Evolutionary conservation across 148 eudicot species (phyloP).

Genomic region (Nyssa sinensis): DNA sequence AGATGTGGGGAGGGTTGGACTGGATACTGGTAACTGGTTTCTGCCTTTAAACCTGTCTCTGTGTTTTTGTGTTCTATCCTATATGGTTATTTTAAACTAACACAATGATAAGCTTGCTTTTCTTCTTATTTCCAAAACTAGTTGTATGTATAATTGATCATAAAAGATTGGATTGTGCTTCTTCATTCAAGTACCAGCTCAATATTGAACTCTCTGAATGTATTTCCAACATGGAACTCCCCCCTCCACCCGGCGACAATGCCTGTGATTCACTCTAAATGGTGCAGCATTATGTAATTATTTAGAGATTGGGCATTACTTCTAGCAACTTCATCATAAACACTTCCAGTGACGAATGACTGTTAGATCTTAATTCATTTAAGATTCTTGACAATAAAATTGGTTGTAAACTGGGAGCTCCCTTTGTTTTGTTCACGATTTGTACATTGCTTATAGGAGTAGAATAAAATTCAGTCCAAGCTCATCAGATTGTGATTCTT

Average conservation of each 20-base stretch:
- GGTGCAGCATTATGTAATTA: no score
- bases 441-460: background rate
- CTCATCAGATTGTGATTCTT: background rate
- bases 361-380: background rate
- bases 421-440: background rate
- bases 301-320: background rate
- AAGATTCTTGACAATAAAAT: no score
- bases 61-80: background rate
- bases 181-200: background rate
- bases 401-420: background rate
- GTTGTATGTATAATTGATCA: conserved; percentile 4
- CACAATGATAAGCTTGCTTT: no score
- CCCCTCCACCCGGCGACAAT: no score
- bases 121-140: no score
- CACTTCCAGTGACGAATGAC: background rate
- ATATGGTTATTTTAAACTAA: background rate
- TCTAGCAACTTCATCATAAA: background rate
- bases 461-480: background rate
- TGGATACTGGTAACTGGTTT: conserved; percentile 59
- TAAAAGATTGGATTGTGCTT: background rate
- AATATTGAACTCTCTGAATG: no score
- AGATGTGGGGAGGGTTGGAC: conserved; percentile 87
- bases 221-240: background rate
- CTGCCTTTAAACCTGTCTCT: background rate
- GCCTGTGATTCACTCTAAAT: background rate